A percentile compares a stretch with the other conserved stretches of the same genome.
phyloP scores from a whole-genome alignment of 768 basidiomycete species.

The Cyclocybe cylindracea region DNA sequence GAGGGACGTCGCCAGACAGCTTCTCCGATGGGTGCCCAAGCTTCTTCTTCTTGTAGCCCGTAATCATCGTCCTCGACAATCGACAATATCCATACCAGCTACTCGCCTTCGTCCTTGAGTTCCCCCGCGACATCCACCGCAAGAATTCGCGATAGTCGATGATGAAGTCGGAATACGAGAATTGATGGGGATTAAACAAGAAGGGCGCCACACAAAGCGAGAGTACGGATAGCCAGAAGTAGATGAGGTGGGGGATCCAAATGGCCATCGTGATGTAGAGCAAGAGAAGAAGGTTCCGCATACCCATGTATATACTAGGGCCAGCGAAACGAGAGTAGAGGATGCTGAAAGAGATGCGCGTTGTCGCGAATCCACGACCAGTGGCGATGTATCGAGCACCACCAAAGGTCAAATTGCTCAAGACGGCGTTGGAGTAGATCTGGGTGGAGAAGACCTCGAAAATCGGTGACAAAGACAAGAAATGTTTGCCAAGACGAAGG shows the following conservation, averaged over 20 bases:
- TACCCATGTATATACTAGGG: constrained; percentile 98
- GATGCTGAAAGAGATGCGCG: constrained; percentile 93
- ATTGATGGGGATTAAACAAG: constrained; percentile 99
- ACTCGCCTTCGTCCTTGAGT: constrained; percentile 94
- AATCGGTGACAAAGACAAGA: constrained; percentile 93
- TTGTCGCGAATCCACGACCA: constrained; percentile 98
- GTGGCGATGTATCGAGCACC: constrained; percentile 99
- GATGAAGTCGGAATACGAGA: constrained; percentile 95
- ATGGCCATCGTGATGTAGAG: constrained; percentile 90
- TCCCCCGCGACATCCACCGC: constrained; percentile 99
- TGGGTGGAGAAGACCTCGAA: constrained; percentile 99
- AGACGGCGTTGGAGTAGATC: constrained; percentile 95
- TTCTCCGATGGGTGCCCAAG: constrained; percentile 98
- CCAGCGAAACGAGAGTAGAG: constrained; percentile 99
- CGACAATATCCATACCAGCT: constrained; percentile 99
- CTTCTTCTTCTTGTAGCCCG: constrained; percentile 99
- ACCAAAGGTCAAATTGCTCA: constrained; percentile 96
- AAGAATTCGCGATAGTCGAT: constrained; percentile 99
- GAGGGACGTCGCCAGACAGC: constrained; percentile 90
- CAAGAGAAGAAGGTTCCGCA: constrained; percentile 88
- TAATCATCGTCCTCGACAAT: constrained; percentile 94
- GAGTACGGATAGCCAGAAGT: constrained; percentile 98
- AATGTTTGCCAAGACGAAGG: constrained; percentile 93
- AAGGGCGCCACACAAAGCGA: constrained; percentile 97
- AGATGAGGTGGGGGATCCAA: constrained; percentile 94